A percentile compares a stretch with the other conserved stretches of the same genome.
phyloP scores from a whole-genome alignment of 345 rosid species.

The Noccaea caerulescens region DNA sequence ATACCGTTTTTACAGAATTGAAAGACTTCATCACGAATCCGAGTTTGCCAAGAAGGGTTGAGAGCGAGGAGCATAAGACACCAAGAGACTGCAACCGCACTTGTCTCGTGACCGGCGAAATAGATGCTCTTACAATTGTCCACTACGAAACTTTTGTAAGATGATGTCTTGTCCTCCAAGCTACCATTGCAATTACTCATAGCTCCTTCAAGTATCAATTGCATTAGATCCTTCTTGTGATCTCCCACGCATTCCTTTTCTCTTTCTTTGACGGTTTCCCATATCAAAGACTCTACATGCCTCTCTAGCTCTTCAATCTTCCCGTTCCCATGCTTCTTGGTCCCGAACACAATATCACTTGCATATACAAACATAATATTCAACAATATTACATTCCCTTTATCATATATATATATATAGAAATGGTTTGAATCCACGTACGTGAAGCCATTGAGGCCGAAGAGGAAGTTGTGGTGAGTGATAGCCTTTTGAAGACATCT shows the following conservation, averaged over 20 bases:
- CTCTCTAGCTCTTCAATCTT: conserved; percentile 56
- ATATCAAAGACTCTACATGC: conserved; percentile 65
- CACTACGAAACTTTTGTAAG: conserved; percentile 64
- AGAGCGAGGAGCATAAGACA: conserved; percentile 81
- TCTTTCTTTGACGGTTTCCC: conserved; percentile 72
- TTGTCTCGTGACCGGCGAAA: conserved; percentile 83
- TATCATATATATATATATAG: background rate
- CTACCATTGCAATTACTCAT: conserved; percentile 37
- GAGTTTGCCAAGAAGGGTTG: conserved; percentile 76
- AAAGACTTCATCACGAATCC: conserved; percentile 58
- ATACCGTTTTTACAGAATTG: conserved; percentile 47
- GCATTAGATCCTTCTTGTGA: conserved; percentile 67
- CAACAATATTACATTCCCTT: background rate
- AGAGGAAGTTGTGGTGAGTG: conserved; percentile 47
- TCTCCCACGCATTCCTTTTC: conserved; percentile 46
- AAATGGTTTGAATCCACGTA: conserved; percentile 26
- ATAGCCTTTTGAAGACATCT: conserved; percentile 59
- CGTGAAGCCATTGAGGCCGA: conserved; percentile 46
- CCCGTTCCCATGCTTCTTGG: conserved; percentile 43
- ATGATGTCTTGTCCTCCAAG: conserved; percentile 44
- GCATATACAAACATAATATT: conserved; percentile 1
- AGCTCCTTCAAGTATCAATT: conserved; percentile 68
- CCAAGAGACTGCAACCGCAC: conserved; percentile 82
- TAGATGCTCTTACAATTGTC: conserved; percentile 89
- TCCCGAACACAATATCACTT: conserved; percentile 47